Percentiles rank a stretch among this genome's conserved stretches.
phyloP scores from a whole-genome alignment of 257 asterid species.

The Capsicum chinense region DNA sequence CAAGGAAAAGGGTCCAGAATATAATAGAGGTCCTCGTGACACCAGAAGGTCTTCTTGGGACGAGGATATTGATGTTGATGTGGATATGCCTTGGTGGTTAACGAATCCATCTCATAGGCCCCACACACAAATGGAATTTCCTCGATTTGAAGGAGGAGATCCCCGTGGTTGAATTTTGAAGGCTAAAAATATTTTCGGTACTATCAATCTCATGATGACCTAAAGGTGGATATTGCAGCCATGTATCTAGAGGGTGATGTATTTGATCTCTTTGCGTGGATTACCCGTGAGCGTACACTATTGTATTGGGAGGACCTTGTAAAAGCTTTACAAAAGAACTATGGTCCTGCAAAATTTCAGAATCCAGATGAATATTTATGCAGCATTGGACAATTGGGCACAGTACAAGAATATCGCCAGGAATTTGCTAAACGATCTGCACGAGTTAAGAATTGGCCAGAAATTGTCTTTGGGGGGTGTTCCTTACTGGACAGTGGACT shows the following conservation, averaged over 20 bases:
- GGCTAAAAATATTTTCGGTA: background rate
- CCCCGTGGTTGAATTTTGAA: background rate
- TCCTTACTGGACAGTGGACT: background rate
- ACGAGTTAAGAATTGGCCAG: background rate
- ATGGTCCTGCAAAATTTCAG: background rate
- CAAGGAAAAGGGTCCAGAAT: background rate
- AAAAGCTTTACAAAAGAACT: constrained; percentile 2
- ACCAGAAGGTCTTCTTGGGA: too few relatives aligned
- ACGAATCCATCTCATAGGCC: background rate
- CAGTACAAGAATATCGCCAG: background rate
- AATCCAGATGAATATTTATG: constrained; percentile 14
- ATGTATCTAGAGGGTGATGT: constrained; percentile 27
- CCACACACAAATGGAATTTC: background rate
- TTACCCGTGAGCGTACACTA: background rate
- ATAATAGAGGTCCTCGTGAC: background rate
- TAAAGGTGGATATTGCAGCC: constrained; percentile 15
- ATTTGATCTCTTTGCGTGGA: background rate
- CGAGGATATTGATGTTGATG: background rate
- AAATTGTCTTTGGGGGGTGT: background rate
- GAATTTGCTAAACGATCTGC: background rate
- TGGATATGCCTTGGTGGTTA: background rate
- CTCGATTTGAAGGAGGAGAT: background rate
- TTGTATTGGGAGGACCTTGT: constrained; percentile 17
- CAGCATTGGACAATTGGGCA: background rate
- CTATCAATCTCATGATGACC: background rate